Evolutionary conservation across 768 basidiomycete species (phyloP), one percentile per base, ranked within the genome.

Genomic region (Hebeloma cylindrosporum): DNA sequence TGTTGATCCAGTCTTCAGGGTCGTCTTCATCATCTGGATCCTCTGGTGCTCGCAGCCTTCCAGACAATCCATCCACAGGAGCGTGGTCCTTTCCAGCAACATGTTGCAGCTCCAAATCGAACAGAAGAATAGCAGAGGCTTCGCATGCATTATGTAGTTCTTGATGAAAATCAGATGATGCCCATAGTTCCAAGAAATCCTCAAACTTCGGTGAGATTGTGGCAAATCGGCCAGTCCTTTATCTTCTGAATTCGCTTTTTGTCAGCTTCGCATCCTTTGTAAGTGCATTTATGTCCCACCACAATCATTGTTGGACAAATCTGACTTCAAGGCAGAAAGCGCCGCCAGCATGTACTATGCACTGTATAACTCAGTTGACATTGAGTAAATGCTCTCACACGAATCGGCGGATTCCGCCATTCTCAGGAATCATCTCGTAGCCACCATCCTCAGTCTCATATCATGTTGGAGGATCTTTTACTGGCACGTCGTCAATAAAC

Each of bases 381-480:
- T 61, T 59, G 2, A 52, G 25, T 8, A 71, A 50, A 33, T 72
- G 65, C 38, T 74, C 66, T 60, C 64, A 72, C 0, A 74, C 54
- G 33, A 75, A 75, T 0, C 57, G 40, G 0, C 56, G 50, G 13
- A 66, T 66, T 0, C 54, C 57, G 0, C 60, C 46, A 45, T 66
- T 66, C 17, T 57, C 54, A 3, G 49, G 34, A 4, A 66, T 43
- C 3, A 29, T 32, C 38, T 64, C 14, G 7, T 29, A 63, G 0
- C 56, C 51, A 9, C 66, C 62, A 23, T 42, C 2, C 2, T 25
- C 11, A 1, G 44, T 13, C 4, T 40, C 59, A 33, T 73, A 72
- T 3, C 44, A 40, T 0, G 67, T 61, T 0, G 16, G 14, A 0
- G 64, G 71, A 5, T 68, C 52, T 26, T 39, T 36, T 13, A 53